Conservation (phyloP, 345 rosid genomes). For the Nephelium lappaceum region DNA sequence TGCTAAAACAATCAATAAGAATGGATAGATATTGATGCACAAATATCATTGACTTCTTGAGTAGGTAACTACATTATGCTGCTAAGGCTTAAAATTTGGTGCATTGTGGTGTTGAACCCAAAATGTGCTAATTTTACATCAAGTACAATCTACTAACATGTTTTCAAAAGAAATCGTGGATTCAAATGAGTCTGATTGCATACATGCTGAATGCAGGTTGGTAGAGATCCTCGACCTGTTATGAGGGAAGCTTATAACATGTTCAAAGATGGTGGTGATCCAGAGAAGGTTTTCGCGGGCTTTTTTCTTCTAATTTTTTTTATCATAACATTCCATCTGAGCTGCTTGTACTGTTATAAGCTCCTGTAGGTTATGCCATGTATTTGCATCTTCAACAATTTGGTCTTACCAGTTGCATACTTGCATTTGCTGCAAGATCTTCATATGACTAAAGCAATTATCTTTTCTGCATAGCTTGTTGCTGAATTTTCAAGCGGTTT, state of each 20-base stretch:
- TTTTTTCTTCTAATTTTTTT: neutral
- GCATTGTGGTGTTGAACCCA: neutral
- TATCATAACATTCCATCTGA: neutral
- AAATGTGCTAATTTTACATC: neutral
- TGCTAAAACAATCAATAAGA: neutral
- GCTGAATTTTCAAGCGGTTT: constrained; percentile 56
- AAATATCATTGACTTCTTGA: neutral
- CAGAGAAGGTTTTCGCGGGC: constrained; percentile 63
- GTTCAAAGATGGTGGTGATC: constrained; percentile 86
- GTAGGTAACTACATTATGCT: neutral
- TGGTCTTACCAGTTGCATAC: neutral
- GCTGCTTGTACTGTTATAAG: neutral
- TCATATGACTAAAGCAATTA: constrained; percentile 9
- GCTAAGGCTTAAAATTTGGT: neutral
- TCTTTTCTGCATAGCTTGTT: constrained; percentile 50
- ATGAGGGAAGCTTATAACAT: constrained; percentile 80
- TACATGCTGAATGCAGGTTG: constrained; percentile 57
- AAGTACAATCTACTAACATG: too few relatives aligned
- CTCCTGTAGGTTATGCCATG: neutral
- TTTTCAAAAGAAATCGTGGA: neutral
- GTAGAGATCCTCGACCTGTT: constrained; percentile 81
- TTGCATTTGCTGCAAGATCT: neutral
- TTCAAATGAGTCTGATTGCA: neutral
- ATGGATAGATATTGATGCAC: neutral
- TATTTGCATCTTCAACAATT: neutral